A percentile compares a stretch with the other conserved stretches of the same genome.
phyloP scores from a whole-genome alignment of 2,329 filamentous ascomycete genomes.

The Apiospora arundinis region DNA sequence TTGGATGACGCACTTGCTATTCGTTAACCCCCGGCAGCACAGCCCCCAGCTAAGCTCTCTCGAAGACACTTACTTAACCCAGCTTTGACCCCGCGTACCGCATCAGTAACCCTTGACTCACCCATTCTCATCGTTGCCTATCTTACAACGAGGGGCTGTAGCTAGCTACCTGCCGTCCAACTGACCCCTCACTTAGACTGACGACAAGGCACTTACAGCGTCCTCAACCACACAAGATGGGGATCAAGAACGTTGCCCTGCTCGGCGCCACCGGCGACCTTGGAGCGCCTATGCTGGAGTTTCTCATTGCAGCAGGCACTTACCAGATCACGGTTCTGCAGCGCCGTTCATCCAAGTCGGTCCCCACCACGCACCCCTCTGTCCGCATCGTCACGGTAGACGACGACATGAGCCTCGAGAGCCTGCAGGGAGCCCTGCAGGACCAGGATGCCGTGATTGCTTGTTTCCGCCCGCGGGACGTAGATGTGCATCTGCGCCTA shows the following conservation, averaged over 20 bases:
- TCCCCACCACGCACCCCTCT: conserved; percentile 23
- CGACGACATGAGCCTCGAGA: conserved; percentile 38
- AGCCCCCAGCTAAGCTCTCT: background rate
- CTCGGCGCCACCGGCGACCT: conserved; percentile 48
- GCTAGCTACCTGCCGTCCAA: too few relatives aligned
- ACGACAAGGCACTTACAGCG: too few relatives aligned
- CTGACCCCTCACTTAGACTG: background rate
- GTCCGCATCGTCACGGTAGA: conserved; percentile 37
- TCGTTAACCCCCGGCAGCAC: background rate
- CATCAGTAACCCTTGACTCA: background rate
- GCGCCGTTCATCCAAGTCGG: conserved; percentile 41
- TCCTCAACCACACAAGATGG: conserved; percentile 31
- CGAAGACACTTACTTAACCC: background rate
- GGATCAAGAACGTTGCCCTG: conserved; percentile 44
- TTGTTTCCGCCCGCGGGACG: conserved; percentile 40
- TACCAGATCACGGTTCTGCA: conserved; percentile 44
- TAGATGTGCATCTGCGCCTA: conserved; percentile 42
- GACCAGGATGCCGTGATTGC: conserved; percentile 47
- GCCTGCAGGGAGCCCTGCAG: conserved; percentile 39
- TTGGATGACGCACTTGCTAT: background rate
- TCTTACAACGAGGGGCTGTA: too few relatives aligned
- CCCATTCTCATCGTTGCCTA: background rate
- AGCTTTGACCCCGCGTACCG: background rate
- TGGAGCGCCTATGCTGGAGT: conserved; percentile 41
- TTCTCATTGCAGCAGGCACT: conserved; percentile 37